Base-by-base conservation (phyloP, 169 alveolate species). In the Eimeria sp. region DNA sequence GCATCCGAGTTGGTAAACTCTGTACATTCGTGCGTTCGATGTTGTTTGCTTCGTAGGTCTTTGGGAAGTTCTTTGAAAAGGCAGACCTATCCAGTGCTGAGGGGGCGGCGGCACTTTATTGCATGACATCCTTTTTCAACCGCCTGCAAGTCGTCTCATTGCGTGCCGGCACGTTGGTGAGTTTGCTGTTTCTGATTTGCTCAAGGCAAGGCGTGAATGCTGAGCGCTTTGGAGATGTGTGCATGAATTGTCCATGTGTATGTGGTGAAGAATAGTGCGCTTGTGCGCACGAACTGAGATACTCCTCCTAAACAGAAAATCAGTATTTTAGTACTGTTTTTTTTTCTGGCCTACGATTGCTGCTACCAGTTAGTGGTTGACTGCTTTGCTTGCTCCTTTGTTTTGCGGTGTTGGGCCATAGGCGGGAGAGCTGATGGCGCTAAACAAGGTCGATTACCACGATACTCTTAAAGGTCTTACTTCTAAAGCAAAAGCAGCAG, bases 81-180 rank as follows among this genome's bases (percentile, higher is more conserved):
- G 93, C 68, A 18, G 88, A 93, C 14, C 60, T 85, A 49, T 56
- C 91, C 25, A 85, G 80, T 58, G 54, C 91, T 62, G 91, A 85
- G 52, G 91, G 91, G 30, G 80, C 91, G 40, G 91, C 91, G 0
- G 91, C 80, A 40, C 93, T 93, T 18, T 80, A 80, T 49, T 93
- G 96, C 93, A 74, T 93, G 82, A 83, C 96, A n/a, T 87, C 91
- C n/a, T 93, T 93, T 88, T 93, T 87, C 93, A 83, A 80, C 66
- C 96, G 96, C 54, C 20, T 93, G 66, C 96, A 93, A 52, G 72
- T 62, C 74, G 82, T 93, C 37, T 83, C 88, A 30, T 52, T 93
- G 49, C 54, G 93, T 30, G 96, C 96, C 80, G 54, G 94, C 89
- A 93, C 89, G 37, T 18, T 93, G 91, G 96, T 93, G 68, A 93